phyloP scores from a whole-genome alignment of 2,329 filamentous ascomycete species.

The Sphaerostilbella broomeana region DNA sequence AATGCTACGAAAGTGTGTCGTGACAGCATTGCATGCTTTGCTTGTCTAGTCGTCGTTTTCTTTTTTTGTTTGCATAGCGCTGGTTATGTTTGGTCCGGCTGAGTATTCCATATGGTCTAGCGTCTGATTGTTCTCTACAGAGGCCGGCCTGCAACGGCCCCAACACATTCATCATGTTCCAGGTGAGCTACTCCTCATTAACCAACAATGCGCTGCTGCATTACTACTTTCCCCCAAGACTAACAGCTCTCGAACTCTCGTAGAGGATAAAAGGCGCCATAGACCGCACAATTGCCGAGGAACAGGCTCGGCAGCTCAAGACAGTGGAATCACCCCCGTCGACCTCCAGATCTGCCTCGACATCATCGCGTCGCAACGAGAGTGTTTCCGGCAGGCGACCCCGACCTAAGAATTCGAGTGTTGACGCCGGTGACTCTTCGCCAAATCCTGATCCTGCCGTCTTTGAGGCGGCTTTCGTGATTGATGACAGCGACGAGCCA shows the following conservation, averaged over 20 bases:
- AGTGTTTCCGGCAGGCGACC: constrained; percentile 23
- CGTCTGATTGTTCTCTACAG: constrained; percentile 1
- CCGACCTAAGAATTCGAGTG: constrained; percentile 35
- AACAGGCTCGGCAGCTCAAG: constrained; percentile 74
- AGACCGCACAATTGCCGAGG: constrained; percentile 82
- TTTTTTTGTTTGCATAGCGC: neutral
- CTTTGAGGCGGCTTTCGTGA: constrained; percentile 78
- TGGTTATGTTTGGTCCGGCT: too few relatives aligned
- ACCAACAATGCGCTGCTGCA: too few relatives aligned
- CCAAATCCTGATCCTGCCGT: constrained; percentile 73
- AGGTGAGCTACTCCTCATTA: constrained; percentile 21
- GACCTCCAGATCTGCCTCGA: constrained; percentile 33
- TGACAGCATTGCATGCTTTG: too few relatives aligned
- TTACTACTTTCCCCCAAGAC: too few relatives aligned
- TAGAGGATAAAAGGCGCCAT: constrained; percentile 80
- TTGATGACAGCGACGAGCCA: constrained; percentile 72
- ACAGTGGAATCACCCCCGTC: constrained; percentile 39
- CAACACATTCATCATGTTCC: constrained; percentile 23
- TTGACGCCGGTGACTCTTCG: constrained; percentile 34
- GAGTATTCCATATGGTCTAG: constrained; percentile 7
- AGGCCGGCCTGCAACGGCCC: neutral
- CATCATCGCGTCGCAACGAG: constrained; percentile 35
- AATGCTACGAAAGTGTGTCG: too few relatives aligned
- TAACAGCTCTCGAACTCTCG: too few relatives aligned
- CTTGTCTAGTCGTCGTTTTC: too few relatives aligned